A percentile compares a stretch with the other conserved stretches of the same genome.
phyloP scores from a whole-genome alignment of 129 eudicot species.

The Mikania micrantha region DNA sequence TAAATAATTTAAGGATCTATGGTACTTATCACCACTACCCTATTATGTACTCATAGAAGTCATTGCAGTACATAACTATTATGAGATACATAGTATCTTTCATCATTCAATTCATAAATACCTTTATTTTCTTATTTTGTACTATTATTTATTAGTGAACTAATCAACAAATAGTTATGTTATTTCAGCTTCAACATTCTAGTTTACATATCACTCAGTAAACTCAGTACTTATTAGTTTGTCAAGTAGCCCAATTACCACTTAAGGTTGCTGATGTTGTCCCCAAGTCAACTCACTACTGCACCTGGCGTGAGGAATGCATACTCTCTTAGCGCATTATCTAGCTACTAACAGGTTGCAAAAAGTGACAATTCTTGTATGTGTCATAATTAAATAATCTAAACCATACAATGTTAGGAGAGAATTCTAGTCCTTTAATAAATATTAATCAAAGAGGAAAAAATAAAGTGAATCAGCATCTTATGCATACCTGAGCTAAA shows the following conservation, averaged over 20 bases:
- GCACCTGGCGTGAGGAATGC: too few relatives aligned
- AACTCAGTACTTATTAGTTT: too few relatives aligned
- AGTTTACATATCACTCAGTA: neutral
- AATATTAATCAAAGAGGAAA: neutral
- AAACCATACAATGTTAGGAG: neutral
- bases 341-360: neutral
- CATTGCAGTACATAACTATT: neutral
- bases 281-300: too few relatives aligned
- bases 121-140: neutral
- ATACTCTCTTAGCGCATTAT: conserved; percentile 13
- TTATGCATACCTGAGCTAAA: conserved; percentile 77
- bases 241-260: too few relatives aligned
- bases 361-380: neutral
- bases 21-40: neutral
- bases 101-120: neutral
- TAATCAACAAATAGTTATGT: neutral
- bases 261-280: too few relatives aligned
- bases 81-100: neutral
- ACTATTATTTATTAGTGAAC: neutral
- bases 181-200: neutral
- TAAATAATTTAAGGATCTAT: neutral
- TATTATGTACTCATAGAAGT: neutral
- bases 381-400: neutral
- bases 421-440: neutral
- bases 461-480: conserved; percentile 7